Evolutionary conservation across 345 rosid species (phyloP), one percentile per base, ranked within the genome.

Genomic region (Lumnitzera racemosa): DNA sequence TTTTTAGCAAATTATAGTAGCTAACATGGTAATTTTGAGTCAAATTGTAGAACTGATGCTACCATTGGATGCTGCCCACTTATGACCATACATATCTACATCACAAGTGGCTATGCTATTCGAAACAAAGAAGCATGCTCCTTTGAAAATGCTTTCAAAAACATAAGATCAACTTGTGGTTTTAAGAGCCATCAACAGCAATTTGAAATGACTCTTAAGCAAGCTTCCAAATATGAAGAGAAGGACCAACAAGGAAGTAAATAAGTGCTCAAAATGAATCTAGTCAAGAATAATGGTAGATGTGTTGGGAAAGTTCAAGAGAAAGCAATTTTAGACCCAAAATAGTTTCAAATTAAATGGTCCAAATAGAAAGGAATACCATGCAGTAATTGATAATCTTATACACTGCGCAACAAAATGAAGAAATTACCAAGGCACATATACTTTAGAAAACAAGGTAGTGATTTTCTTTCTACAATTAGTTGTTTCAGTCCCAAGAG

Each of bases 31-130:
- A 78, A 67, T 29, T 81, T 74, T 56, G 81, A 75, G 61, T 54
- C 70, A 72, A 76, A 85, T 47, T 61, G 58, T 24, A 49, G 80
- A 81, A 51, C 71, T 59, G 58, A 61, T 57, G 58, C 62, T 65
- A 23, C 66, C 67, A 62, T 41, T 41, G 67, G 57, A 65, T 53
- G 66, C 71, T 62, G 47, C 59, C 60, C 74, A 73, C 62, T 71
- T 81, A 69, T 68, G 52, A 59, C 96, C 98, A 73, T 89, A 92
- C 96, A 89, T 87, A 64, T 92, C 91, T 58, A 75, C 72, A 76
- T 92, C 98, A 51, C 98, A 88, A 80, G 89, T 82, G 57, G 84
- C 83, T 96, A 92, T 92, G 82, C 98, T 85, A 70, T 92, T 92
- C 61, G 96, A 96, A 24, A 92, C 52, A 80, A 89, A 92, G 89